Evolutionary conservation across 108 stramenopile species (phyloP), one percentile per base, ranked within the genome.

Genomic region (Chaetoceros tenuissimus): DNA sequence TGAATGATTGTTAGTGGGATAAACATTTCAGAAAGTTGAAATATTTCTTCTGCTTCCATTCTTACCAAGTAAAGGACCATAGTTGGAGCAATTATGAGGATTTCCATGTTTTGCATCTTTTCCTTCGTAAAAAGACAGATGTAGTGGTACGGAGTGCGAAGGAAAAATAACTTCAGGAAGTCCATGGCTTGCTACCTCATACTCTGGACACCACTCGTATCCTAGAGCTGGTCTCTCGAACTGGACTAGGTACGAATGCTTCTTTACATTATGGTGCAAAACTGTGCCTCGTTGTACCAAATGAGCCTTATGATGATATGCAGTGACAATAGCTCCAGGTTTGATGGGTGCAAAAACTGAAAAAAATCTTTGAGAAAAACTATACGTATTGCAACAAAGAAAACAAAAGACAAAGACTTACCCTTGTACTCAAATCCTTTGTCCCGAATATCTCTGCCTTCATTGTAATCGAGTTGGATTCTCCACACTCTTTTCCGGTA

Each of bases 131-230:
- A 58, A 3, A 20, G 18, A 45, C 31, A 18, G 1, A 13, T 51
- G 8, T 17, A 24, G n/a, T 27, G 20, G 13, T 55, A 10, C 21
- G 28, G 43, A 28, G 60, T 51, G 22, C n/a, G n/a, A n/a, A n/a
- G 20, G 51, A 19, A 26, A 13, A 13, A 62, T 10, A 22, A 62
- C 22, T 2, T 31, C 29, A 24, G 60, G 60, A 16, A 53, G 29
- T 21, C 60, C 60, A 25, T 64, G 63, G 20, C 46, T 24, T 1
- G 72, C 66, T 1, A 73, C 66, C 24, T 73, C 72, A 7, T 51
- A 44, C 31, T 73, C 72, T 26, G 72, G 67, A 31, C 72, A 73
- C 44, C 67, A 52, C 31, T 67, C 67, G 26, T 53, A 68, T 20
- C 66, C 67, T 30, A 64, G 46, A 25, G 67, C 72, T 43, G 50